Percentiles rank a stretch among this genome's conserved stretches.
Evolutionary conservation across 176 grass and related monocot species (phyloP).

Genomic region (Hordeum marinum): DNA sequence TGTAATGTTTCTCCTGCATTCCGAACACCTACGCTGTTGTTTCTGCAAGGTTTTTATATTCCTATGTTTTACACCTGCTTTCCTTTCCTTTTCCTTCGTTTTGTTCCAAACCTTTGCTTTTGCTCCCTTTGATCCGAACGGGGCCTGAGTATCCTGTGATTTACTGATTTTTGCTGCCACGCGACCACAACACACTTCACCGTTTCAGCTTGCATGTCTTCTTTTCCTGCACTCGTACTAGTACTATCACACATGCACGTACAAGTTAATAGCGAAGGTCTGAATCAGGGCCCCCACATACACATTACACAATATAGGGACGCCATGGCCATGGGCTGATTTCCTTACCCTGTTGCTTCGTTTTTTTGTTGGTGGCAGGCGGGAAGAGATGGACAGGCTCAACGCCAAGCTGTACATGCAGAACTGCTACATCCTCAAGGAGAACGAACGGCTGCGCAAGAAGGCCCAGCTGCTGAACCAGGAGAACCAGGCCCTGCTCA

Average conservation of each 20-base stretch:
- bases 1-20: no score
- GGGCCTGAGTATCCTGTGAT: background rate
- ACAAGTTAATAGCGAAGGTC: slow-evolving; percentile 2
- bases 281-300: background rate
- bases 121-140: no score
- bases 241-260: background rate
- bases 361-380: background rate
- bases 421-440: slow-evolving; percentile 83
- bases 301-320: background rate
- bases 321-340: background rate
- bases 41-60: no score
- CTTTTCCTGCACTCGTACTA: background rate
- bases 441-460: slow-evolving; percentile 87
- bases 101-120: no score
- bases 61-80: no score
- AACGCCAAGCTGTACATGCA: slow-evolving; percentile 81
- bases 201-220: slow-evolving; percentile 25
- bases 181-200: background rate
- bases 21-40: no score
- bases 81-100: no score
- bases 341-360: slow-evolving; percentile 24
- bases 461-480: slow-evolving; percentile 73
- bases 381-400: slow-evolving; percentile 49
- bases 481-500: slow-evolving; percentile 72
- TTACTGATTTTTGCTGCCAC: background rate